Base-by-base conservation (phyloP, 139 green algal genomes). In the Chloropicon primus region DNA sequence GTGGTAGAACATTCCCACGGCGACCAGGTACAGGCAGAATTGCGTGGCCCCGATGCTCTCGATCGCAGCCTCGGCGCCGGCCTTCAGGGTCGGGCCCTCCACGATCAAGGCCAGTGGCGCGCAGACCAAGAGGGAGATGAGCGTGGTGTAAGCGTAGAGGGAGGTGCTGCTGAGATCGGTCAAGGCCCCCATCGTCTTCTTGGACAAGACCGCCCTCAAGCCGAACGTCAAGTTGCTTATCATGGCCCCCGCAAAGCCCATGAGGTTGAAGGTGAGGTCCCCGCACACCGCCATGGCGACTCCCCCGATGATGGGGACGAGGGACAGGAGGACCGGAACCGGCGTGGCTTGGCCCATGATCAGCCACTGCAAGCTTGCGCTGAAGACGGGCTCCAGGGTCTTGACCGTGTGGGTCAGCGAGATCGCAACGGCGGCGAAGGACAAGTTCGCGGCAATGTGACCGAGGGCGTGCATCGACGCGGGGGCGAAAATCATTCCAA, bases 341-440 rank as follows among this genome's bases (percentile, higher is more conserved):
- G 95, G 90, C 2, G 94, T 98, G n/a, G 73, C 26, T 78, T 90
- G 79, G 73, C 94, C 94, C 54, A 96, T 84, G n/a, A 98, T 82
- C 26, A 96, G 26, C 75, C 89, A 87, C 17, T 80, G 89, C 24
- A 96, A 87, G n/a, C 94, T 72, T 1, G 96, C 93, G 75, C 94
- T 97, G 89, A 99, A 98, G 23, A 93, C 96, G 0, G 95, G 95
- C 89, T 99, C 95, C 82, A 99, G 82, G 1, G 95, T 97, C 89
- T 97, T 97, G 28, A 97, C 92, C 0, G 95, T 99, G 92, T 99
- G 95, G 1, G 95, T 98, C 53, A 99, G 90, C 2, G 89, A 96
- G 80, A 99, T 97, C 74, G 95, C 95, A 24, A 99, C 95, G 3
- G 95, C 92, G 2, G 93, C 94, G 81, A 99, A 99, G 2, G 92